phyloP scores from a whole-genome alignment of 495 filamentous ascomycete species.

The Neurospora terricola region DNA sequence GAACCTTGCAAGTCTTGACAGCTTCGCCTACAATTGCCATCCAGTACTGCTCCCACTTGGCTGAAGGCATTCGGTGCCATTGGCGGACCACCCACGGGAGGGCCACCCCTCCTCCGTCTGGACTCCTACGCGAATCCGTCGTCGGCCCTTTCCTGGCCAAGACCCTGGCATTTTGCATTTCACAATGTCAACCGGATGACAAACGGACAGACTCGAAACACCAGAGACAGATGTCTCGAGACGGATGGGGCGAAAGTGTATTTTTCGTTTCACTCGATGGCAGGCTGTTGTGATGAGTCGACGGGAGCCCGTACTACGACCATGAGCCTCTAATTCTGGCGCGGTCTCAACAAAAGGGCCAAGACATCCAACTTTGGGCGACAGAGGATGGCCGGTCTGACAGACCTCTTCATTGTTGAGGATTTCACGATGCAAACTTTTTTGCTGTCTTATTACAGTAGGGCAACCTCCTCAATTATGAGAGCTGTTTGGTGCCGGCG shows the following conservation, averaged over 20 bases:
- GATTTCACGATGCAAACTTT: not conserved
- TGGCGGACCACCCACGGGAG: not conserved
- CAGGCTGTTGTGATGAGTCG: not conserved
- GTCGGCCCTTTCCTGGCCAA: not conserved
- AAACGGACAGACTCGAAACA: not conserved
- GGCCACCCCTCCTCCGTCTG: not conserved
- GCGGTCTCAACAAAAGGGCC: not conserved
- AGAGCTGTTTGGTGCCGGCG: not conserved
- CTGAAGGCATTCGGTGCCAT: not conserved
- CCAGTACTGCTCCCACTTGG: not conserved
- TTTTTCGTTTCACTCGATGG: not conserved
- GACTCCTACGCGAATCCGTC: not conserved
- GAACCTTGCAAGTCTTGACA: not conserved
- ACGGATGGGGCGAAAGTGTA: not conserved
- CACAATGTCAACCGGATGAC: not conserved
- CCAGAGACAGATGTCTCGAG: not conserved
- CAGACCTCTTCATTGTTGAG: not conserved
- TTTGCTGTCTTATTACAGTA: not conserved
- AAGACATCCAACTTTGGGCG: not conserved
- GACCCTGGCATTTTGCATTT: not conserved
- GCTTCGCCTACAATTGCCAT: not conserved
- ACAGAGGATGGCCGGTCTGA: not conserved
- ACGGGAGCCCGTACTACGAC: not conserved
- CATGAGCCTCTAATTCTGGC: not conserved
- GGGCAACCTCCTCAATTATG: not conserved